Evolutionary conservation across 495 filamentous ascomycete species (phyloP), one percentile per base, ranked within the genome.

Genomic region (Penicillium bovifimosum): DNA sequence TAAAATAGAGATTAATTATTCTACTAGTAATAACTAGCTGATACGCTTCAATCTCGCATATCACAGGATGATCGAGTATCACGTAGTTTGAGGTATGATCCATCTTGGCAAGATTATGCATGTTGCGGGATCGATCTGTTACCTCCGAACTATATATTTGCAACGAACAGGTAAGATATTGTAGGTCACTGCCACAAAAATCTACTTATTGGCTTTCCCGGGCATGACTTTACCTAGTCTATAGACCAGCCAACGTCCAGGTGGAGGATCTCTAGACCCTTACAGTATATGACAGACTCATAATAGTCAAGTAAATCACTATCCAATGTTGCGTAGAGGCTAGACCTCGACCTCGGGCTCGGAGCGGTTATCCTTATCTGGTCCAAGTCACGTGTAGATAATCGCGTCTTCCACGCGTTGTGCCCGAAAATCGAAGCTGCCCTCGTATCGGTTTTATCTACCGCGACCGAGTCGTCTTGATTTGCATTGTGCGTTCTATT

Each of bases 381-480:
- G 6, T 26, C 26, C 0, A 11, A 16, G 14, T 69, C 66, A 69
- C 66, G 66, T 69, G 66, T 28, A 29, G 64, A 65, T 68, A 68
- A 34, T 46, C 47, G 56, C 58, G 58, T 56, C 50, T 28, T 1
- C 36, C 32, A 52, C 55, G 59, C 58, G 55, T 54, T 55, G 47
- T 10, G 28, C 20, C 2, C 20, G 47, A 48, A 52, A 34, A 51
- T 31, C 40, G 34, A 50, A 50, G 36, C 16, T 36, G 33, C 36
- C 26, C 46, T 33, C 41, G 11, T 13, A 24, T 42, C 29, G 28
- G 29, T 34, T 6, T 48, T 41, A 16, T 33, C 31, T 31, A n/a
- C 14, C 41, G 38, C 32, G 45, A 41, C 29, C 28, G 20, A n/a
- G 14, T 43, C 17, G 28, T 44, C 27, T 36, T 31, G 26, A 32